phyloP scores from a whole-genome alignment of 805 yeast species.

The Schwanniomyces pseudopolymorphus region DNA sequence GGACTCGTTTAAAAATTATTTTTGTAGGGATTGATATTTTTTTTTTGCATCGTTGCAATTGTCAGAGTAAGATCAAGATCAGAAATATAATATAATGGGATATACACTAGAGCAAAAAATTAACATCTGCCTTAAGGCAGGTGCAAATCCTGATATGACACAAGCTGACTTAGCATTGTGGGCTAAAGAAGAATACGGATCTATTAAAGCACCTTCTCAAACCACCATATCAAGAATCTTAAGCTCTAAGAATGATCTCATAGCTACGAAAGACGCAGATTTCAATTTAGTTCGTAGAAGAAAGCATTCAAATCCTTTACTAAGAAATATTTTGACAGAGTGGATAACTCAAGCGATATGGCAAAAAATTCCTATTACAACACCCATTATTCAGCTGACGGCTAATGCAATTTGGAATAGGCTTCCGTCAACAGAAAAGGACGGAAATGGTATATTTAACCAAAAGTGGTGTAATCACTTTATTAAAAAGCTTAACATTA shows the following conservation, averaged over 20 bases:
- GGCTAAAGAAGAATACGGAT: conserved; percentile 57
- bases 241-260: conserved; percentile 53
- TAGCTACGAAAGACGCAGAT: conserved; percentile 51
- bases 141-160: conserved; percentile 67
- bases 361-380: conserved; percentile 64
- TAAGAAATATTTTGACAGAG: conserved; percentile 61
- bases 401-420: conserved; percentile 65
- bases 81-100: conserved; percentile 38
- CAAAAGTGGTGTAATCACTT: conserved; percentile 61
- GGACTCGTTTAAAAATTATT: background rate
- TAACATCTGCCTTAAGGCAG: conserved; percentile 66
- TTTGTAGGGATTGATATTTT: background rate
- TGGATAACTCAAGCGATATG: conserved; percentile 69
- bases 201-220: conserved; percentile 58
- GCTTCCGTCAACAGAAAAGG: conserved; percentile 52
- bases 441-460: conserved; percentile 64
- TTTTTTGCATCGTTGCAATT: background rate
- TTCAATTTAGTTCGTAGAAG: conserved; percentile 52
- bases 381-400: conserved; percentile 62
- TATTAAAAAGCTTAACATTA: conserved; percentile 48
- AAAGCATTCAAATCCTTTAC: conserved; percentile 53
- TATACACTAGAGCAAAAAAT: conserved; percentile 62
- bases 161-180: conserved; percentile 63
- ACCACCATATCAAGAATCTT: conserved; percentile 64
- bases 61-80: background rate